Conservation (phyloP, 2,329 filamentous ascomycete species). For the Aspergillus aculeatus region DNA sequence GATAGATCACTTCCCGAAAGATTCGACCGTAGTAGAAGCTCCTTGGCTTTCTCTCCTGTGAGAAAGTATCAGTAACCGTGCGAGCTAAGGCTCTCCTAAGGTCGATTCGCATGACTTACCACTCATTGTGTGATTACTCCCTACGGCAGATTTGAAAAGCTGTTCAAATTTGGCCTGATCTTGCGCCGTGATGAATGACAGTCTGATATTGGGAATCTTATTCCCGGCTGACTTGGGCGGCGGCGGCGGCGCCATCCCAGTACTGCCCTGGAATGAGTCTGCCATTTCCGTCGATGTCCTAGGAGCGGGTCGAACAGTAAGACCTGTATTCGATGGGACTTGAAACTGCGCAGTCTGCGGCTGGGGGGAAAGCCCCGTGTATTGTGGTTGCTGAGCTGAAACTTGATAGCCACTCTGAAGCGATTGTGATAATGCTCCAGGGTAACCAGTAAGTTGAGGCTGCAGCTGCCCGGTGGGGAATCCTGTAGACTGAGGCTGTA, state of each 20-base stretch:
- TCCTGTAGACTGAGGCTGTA: slow-evolving; percentile 69
- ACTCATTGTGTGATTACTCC: slow-evolving; percentile 78
- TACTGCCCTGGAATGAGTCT: slow-evolving; percentile 57
- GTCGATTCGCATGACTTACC: slow-evolving; percentile 45
- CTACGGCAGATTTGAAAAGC: slow-evolving; percentile 91
- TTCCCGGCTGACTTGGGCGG: slow-evolving; percentile 59
- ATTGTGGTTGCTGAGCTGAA: slow-evolving; percentile 58
- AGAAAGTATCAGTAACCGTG: slow-evolving; percentile 16
- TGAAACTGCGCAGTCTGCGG: slow-evolving; percentile 36
- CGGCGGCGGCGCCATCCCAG: slow-evolving; percentile 56
- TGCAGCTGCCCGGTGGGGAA: slow-evolving; percentile 53
- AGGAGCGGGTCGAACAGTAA: slow-evolving; percentile 53
- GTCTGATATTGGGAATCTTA: slow-evolving; percentile 88
- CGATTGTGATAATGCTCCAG: slow-evolving; percentile 43
- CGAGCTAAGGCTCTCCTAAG: not conserved
- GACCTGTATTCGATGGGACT: slow-evolving; percentile 46
- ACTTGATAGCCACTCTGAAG: slow-evolving; percentile 47
- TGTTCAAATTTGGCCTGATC: slow-evolving; percentile 98
- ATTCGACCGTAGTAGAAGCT: slow-evolving; percentile 83
- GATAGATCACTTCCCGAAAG: slow-evolving; percentile 83
- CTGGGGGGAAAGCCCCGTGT: slow-evolving; percentile 56
- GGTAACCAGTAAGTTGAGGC: slow-evolving; percentile 51
- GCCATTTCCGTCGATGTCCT: slow-evolving; percentile 66
- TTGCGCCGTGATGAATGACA: slow-evolving; percentile 92
- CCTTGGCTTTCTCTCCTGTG: slow-evolving; percentile 76